Evolutionary conservation across 345 rosid genomes (phyloP).

Genomic region (Murraya paniculata): DNA sequence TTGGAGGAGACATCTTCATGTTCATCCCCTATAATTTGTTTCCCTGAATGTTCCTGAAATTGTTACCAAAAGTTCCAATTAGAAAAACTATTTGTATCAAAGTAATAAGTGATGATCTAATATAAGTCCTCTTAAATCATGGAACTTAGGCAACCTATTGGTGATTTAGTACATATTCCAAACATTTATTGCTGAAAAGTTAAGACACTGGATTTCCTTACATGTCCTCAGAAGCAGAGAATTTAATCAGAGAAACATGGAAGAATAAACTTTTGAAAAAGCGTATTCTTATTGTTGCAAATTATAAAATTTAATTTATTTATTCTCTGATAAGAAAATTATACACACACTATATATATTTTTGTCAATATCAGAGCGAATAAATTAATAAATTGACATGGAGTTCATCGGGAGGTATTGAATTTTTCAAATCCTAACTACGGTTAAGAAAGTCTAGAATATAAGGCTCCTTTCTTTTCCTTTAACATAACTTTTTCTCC

Average conservation of each 20-base stretch:
- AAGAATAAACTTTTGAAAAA: too few species aligned
- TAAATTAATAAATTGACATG: background rate
- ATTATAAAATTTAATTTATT: too few species aligned
- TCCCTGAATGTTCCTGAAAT: constrained; percentile 26
- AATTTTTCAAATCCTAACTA: background rate
- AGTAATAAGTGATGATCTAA: background rate
- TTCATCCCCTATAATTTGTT: constrained; percentile 15
- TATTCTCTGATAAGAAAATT: background rate
- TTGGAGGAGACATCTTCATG: constrained; percentile 20
- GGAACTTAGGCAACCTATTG: background rate
- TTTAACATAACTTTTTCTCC: background rate
- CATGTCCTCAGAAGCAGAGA: background rate
- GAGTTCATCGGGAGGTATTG: background rate
- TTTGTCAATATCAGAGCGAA: background rate
- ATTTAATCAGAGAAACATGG: background rate
- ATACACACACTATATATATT: too few species aligned
- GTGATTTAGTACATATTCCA: background rate
- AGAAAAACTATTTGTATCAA: background rate
- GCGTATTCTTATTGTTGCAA: background rate
- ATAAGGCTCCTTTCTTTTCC: background rate
- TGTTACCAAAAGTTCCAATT: background rate
- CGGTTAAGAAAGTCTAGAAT: background rate
- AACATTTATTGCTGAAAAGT: background rate
- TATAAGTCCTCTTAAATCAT: background rate
- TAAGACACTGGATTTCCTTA: too few species aligned